phyloP scores from a whole-genome alignment of 2,329 filamentous ascomycete species.

The Monilinia aucupariae region DNA sequence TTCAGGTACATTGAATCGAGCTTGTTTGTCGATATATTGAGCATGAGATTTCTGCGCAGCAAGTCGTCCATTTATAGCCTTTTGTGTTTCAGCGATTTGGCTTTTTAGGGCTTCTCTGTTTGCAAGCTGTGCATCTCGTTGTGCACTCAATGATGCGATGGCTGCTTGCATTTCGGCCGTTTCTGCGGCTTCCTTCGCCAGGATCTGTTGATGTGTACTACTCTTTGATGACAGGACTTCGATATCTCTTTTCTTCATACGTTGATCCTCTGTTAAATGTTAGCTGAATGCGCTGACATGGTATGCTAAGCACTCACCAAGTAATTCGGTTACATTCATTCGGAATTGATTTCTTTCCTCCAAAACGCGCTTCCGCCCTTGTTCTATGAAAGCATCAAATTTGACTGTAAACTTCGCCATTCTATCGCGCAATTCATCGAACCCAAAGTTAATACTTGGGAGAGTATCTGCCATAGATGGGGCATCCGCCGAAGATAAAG shows the following conservation, averaged over 20 bases:
- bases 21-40: conserved; percentile 72
- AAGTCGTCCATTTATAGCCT: conserved; percentile 61
- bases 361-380: conserved; percentile 79
- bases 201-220: conserved; percentile 63
- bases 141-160: conserved; percentile 52
- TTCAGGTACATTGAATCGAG: conserved; percentile 85
- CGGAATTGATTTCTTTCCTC: conserved; percentile 94
- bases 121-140: conserved; percentile 56
- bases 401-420: conserved; percentile 88
- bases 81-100: conserved; percentile 63
- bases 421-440: conserved; percentile 88
- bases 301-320: conserved; percentile 54
- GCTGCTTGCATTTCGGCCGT: conserved; percentile 66
- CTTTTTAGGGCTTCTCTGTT: conserved; percentile 52
- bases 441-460: conserved; percentile 89
- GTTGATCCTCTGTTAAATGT: conserved; percentile 68
- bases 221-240: conserved; percentile 73
- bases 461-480: conserved; percentile 71
- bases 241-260: conserved; percentile 82
- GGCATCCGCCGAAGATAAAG: conserved; percentile 50
- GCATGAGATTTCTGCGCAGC: conserved; percentile 70
- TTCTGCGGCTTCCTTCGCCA: conserved; percentile 73
- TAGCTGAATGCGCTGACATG: background rate
- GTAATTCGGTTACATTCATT: conserved; percentile 80
- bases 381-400: conserved; percentile 93